Base-by-base conservation (phyloP, 768 basidiomycete species). In the Tephrocybe sp. region DNA sequence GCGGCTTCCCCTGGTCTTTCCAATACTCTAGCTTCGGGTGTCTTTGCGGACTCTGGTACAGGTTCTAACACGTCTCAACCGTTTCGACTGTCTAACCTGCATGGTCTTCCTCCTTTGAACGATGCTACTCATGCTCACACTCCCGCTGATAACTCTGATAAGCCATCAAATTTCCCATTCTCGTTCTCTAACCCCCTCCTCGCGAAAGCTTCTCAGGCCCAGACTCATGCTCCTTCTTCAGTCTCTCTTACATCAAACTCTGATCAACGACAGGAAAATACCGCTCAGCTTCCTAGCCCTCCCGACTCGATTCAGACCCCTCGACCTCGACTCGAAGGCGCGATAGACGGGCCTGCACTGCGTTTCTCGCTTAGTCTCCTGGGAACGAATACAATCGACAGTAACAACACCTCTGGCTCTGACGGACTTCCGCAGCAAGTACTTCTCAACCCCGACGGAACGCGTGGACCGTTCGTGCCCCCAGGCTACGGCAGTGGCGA, bases 1-100 rank as follows among this genome's bases (percentile, higher is more conserved):
- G 59, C 59, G 20, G 39, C 61, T n/a, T 58, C 63, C 30, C 23
- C 58, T 4, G 46, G 62, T 26, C 51, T 64, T 16, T 54, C 60
- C 20, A 58, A 46, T 30, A 55, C 46, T 30, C 45, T 56, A 13
- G 54, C 58, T 45, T 50, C 52, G 12, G 45, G 54, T 32, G 47
- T 60, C 10, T 54, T 64, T 12, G 39, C 55, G 43, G 4, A 3
- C 26, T 7, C 26, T 26, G 26, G 26, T 7, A 3, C 3, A 7
- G 26, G 26, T 7, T 44, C 52, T 10, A 60, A 60, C 44, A 64
- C 60, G 48, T 23, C 56, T 4, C 62, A 60, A 26, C 17, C 47
- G 17, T 52, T 53, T 14, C 33, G 26, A 43, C 33, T 59, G 35
- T 54, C 56, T 13, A 47, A 45, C 41, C 39, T 61, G 42, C 54